phyloP scores from a whole-genome alignment of 345 rosid genomes.

The Salix udensis region DNA sequence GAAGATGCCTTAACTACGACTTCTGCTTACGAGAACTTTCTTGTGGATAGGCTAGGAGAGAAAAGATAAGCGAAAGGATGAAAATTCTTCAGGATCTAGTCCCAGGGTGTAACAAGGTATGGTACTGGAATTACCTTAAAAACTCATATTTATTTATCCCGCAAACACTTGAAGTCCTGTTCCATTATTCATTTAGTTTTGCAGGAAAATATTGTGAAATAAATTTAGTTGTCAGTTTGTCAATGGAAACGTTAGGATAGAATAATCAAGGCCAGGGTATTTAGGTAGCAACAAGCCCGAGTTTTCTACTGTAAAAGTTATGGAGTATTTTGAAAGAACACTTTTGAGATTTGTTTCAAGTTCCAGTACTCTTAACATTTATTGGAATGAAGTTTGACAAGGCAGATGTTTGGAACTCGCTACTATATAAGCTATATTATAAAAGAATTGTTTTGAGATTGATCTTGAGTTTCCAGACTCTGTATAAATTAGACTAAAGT shows the following conservation, averaged over 20 bases:
- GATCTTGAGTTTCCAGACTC: not conserved
- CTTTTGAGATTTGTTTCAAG: not conserved
- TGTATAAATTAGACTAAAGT: not conserved
- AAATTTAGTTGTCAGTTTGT: not conserved
- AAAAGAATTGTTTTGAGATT: not conserved
- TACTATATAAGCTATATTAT: not conserved
- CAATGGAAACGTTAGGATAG: not conserved
- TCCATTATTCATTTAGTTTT: not conserved
- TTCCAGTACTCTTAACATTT: not conserved
- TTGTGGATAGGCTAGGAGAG: constrained; percentile 72
- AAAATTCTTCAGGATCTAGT: constrained; percentile 88
- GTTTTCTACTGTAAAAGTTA: not conserved
- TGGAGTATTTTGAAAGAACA: not conserved
- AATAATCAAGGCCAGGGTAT: not conserved
- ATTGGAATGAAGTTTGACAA: not conserved
- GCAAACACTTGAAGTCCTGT: not conserved
- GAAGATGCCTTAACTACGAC: not conserved
- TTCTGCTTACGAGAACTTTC: constrained; percentile 23
- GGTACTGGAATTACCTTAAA: not conserved
- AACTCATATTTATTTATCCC: not conserved
- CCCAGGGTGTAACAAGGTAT: constrained; percentile 89
- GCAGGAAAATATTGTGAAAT: not conserved
- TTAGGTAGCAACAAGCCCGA: not conserved
- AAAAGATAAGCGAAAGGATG: constrained; percentile 91
- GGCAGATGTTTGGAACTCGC: not conserved